These are phyloP conservation scores for Hemisphaericaspora lyxosophila DNA, from an alignment of 1,139 yeast species.

Conservation along the genomic window DNA sequence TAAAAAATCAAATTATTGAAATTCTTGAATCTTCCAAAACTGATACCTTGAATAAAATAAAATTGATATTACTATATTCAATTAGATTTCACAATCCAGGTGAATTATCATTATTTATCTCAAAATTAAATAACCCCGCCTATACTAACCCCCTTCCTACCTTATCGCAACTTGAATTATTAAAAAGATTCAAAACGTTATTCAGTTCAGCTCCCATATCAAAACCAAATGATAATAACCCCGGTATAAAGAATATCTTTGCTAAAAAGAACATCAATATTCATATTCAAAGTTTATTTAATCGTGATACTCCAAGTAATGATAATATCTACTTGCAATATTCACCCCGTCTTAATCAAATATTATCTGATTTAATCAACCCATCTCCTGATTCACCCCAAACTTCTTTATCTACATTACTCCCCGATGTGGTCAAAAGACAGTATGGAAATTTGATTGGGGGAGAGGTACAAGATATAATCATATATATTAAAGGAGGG, in stretches of 20 bases:
- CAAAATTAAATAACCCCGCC: slow-evolving; percentile 30
- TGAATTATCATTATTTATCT: slow-evolving; percentile 25
- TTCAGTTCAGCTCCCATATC: slow-evolving; percentile 16
- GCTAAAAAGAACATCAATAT: slow-evolving; percentile 26
- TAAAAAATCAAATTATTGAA: slow-evolving; percentile 27
- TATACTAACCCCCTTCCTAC: slow-evolving; percentile 33
- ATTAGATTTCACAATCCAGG: slow-evolving; percentile 50
- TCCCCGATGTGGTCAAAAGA: slow-evolving; percentile 38
- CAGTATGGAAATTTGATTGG: slow-evolving; percentile 28
- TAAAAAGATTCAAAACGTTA: slow-evolving; percentile 30
- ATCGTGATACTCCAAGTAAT: slow-evolving; percentile 26
- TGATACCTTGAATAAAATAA: slow-evolving; percentile 35
- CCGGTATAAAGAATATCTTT: slow-evolving; percentile 27
- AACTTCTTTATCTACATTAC: slow-evolving; percentile 33
- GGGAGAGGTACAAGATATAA: slow-evolving; percentile 64
- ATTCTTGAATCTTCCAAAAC: slow-evolving; percentile 26
- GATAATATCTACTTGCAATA: slow-evolving; percentile 66
- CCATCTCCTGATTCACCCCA: slow-evolving; percentile 14
- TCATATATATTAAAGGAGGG: slow-evolving; percentile 86
- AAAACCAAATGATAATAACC: slow-evolving; percentile 12
- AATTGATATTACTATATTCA: slow-evolving; percentile 68
- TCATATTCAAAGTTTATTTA: slow-evolving; percentile 24
- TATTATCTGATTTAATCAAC: slow-evolving; percentile 25
- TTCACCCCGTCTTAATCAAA: slow-evolving; percentile 64
- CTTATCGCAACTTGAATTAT: slow-evolving; percentile 30